Conservation (phyloP, 768 basidiomycete genomes). For the Kwoniella mangroviensis region DNA sequence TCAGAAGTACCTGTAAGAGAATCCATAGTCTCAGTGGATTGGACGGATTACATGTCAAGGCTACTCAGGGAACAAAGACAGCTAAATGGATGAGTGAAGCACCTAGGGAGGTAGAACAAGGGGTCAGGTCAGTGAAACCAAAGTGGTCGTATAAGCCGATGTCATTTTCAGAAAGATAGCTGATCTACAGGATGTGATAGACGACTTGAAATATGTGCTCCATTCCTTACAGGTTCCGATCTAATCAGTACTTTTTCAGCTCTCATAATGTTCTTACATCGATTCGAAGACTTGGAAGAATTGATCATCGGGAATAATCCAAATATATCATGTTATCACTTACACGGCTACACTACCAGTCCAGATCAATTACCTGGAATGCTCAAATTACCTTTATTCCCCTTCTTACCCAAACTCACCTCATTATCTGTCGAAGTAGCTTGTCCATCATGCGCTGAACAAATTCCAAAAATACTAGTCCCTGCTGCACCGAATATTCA, state of each 20-base stretch:
- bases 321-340: neutral
- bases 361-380: neutral
- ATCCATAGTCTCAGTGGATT: neutral
- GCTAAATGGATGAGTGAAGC: neutral
- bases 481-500: neutral
- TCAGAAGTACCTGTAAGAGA: slow-evolving; percentile 8
- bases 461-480: neutral
- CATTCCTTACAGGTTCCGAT: neutral
- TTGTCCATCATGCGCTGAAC: neutral
- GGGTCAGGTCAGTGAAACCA: neutral
- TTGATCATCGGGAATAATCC: neutral
- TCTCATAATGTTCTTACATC: neutral
- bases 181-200: neutral
- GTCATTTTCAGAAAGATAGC: neutral
- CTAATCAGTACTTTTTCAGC: neutral
- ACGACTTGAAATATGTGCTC: neutral
- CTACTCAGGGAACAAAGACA: neutral
- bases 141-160: neutral
- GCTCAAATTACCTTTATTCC: slow-evolving; percentile 1
- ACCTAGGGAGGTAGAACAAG: slow-evolving; percentile 5
- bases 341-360: neutral
- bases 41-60: slow-evolving; percentile 3
- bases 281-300: slow-evolving; percentile 6
- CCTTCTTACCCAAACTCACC: neutral
- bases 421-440: neutral